A percentile compares a stretch with the other conserved stretches of the same genome.
Conservation (phyloP, 2,329 filamentous ascomycete genomes). For the Peltaster fructicola region DNA sequence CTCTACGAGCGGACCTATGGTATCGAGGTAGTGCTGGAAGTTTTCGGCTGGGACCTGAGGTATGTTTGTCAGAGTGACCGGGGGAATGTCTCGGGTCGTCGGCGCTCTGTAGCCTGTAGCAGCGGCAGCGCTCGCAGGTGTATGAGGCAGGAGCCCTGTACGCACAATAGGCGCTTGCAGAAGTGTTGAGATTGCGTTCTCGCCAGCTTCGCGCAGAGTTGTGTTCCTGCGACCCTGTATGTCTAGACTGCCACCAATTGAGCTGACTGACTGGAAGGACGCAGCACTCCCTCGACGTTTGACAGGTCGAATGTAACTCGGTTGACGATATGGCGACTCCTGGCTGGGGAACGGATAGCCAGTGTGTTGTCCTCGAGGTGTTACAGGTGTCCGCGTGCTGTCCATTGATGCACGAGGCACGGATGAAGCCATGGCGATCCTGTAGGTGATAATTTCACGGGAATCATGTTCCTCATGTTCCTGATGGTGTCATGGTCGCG, state of each 20-base stretch:
- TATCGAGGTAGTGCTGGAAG: constrained; percentile 69
- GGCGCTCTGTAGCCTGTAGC: constrained; percentile 54
- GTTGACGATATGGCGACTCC: constrained; percentile 32
- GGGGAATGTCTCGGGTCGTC: constrained; percentile 76
- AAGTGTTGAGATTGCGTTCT: constrained; percentile 92
- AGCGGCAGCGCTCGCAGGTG: constrained; percentile 48
- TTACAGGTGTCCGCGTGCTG: constrained; percentile 25
- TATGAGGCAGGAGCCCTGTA: constrained; percentile 69
- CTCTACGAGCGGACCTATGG: constrained; percentile 77
- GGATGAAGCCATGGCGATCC: constrained; percentile 15
- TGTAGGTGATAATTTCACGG: no score
- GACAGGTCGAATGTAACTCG: constrained; percentile 29
- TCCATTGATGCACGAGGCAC: constrained; percentile 43
- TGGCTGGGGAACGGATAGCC: constrained; percentile 42
- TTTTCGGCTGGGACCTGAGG: constrained; percentile 59
- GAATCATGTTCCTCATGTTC: no score
- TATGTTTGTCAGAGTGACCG: constrained; percentile 79
- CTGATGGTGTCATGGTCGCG: no score
- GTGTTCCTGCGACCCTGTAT: constrained; percentile 40
- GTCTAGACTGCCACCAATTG: constrained; percentile 70
- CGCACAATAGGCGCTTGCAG: constrained; percentile 78
- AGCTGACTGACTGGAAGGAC: constrained; percentile 56
- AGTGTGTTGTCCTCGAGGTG: constrained; percentile 17
- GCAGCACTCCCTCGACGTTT: constrained; percentile 64
- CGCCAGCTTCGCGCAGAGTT: constrained; percentile 54